Percentiles rank a stretch among this genome's conserved stretches.
These are phyloP conservation scores for Blastobotrys niveus DNA, from an alignment of 1,139 yeast species.

Conservation along the genomic window DNA sequence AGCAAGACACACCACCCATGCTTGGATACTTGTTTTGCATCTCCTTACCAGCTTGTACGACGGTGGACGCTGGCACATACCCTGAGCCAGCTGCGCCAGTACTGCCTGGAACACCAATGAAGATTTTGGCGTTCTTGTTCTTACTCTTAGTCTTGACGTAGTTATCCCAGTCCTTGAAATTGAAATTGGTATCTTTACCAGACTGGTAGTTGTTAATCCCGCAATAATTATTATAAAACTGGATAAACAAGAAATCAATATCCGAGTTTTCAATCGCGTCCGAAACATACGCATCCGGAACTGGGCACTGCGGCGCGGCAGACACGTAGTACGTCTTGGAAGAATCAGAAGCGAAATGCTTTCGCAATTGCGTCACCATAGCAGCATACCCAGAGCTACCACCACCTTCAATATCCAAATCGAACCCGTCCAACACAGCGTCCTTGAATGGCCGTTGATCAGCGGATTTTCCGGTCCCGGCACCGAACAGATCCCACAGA, in stretches of 20 bases:
- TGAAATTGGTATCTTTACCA: slow-evolving; percentile 41
- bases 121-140: slow-evolving; percentile 55
- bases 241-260: slow-evolving; percentile 81
- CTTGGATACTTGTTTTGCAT: slow-evolving; percentile 37
- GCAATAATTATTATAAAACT: slow-evolving; percentile 90
- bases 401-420: slow-evolving; percentile 61
- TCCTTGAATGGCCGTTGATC: slow-evolving; percentile 63
- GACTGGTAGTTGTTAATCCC: slow-evolving; percentile 26
- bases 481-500: slow-evolving; percentile 79
- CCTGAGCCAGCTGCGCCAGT: slow-evolving; percentile 64
- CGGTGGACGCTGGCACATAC: slow-evolving; percentile 40
- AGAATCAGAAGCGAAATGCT: slow-evolving; percentile 44
- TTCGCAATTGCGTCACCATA: slow-evolving; percentile 48
- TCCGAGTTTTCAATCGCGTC: slow-evolving; percentile 53
- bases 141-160: slow-evolving; percentile 59
- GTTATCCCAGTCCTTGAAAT: slow-evolving; percentile 76
- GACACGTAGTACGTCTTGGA: slow-evolving; percentile 56
- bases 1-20: slow-evolving; percentile 81
- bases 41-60: slow-evolving; percentile 17
- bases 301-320: slow-evolving; percentile 94
- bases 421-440: slow-evolving; percentile 62
- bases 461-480: slow-evolving; percentile 74
- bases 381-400: slow-evolving; percentile 48
- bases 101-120: slow-evolving; percentile 69
- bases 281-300: slow-evolving; percentile 81